Evolutionary conservation across 495 filamentous ascomycete genomes (phyloP), one percentile per base, ranked within the genome.

Genomic region (Penicillium longicatenatum): DNA sequence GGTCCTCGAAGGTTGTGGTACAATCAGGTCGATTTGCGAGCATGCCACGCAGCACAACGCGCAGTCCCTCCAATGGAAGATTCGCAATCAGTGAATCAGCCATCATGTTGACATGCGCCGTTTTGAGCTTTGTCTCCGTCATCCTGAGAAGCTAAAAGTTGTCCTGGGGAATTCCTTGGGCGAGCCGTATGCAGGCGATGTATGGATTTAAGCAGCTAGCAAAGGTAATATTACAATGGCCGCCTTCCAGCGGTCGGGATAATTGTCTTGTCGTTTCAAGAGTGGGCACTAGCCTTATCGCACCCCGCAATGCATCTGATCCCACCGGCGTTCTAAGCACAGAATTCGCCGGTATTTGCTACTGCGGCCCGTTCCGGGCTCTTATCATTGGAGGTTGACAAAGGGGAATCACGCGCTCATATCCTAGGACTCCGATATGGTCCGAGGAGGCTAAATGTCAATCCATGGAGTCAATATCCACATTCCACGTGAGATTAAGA

Each of bases 61-160:
- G 67, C 24, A 72, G 45, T n/a, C 55, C 67, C 24, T 67, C 62
- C 3, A 62, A 50, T 10, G 65, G 51, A 17, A 72, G 33, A 52
- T 65, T 72, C 19, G 58, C 67, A 46, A 72, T 66, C 17, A 70
- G 63, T 1, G 61, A 68, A 50, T 72, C 69, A 17, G 63, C 68
- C 69, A 70, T 70, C 69, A 72, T 68, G 20, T 70, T 72, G 26
- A 70, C 65, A 51, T 72, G 67, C 6, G 60, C 62, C 43, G 59
- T 57, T 59, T 70, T 66, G 35, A 17, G 45, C 45, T 48, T 48
- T 48, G 45, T 29, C 20, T 29, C 45, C n/a, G 45, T 31, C 43
- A 46, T 46, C 30, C 44, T 48, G 53, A 48, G 20, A 50, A 44
- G 41, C 41, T 44, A 21, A 44, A 44, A n/a, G 41, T 44, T 44